These are phyloP conservation scores for Stylonectria norvegica DNA, from an alignment of 2,329 filamentous ascomycete genomes.

Conservation along the genomic window DNA sequence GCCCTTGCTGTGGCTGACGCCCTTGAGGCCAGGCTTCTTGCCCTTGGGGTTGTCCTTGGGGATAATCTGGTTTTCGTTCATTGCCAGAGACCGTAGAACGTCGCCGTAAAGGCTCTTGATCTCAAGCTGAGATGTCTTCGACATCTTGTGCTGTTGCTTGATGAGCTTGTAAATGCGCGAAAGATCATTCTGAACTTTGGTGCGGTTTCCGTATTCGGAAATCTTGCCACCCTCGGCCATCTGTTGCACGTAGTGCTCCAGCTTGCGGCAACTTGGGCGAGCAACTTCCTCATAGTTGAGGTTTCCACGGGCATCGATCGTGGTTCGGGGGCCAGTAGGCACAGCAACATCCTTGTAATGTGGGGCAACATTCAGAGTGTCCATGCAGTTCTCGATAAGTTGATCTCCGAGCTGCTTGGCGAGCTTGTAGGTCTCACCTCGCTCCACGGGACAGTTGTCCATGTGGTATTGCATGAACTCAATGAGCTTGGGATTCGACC, in stretches of 20 bases:
- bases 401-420: slow-evolving; percentile 90
- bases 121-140: slow-evolving; percentile 92
- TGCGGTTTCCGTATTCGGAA: slow-evolving; percentile 95
- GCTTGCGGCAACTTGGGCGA: slow-evolving; percentile 84
- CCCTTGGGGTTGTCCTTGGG: slow-evolving; percentile 76
- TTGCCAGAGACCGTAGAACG: slow-evolving; percentile 86
- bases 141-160: slow-evolving; percentile 95
- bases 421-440: slow-evolving; percentile 96
- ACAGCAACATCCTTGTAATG: slow-evolving; percentile 95
- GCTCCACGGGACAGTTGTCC: slow-evolving; percentile 94
- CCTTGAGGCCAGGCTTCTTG: slow-evolving; percentile 51
- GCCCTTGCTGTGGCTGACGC: slow-evolving; percentile 65
- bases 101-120: slow-evolving; percentile 95
- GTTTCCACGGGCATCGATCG: slow-evolving; percentile 88
- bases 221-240: slow-evolving; percentile 99
- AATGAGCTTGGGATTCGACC: slow-evolving; percentile 89
- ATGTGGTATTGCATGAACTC: slow-evolving; percentile 99
- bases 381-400: slow-evolving; percentile 96
- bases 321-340: slow-evolving; percentile 87
- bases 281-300: slow-evolving; percentile 88
- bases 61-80: slow-evolving; percentile 98
- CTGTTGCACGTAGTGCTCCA: slow-evolving; percentile 97
- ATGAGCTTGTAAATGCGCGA: slow-evolving; percentile 97
- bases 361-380: slow-evolving; percentile 77
- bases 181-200: slow-evolving; percentile 95